phyloP scores from a whole-genome alignment of 1,284 basidiomycete genomes.

The Erythrobasidium hasegawianum region DNA sequence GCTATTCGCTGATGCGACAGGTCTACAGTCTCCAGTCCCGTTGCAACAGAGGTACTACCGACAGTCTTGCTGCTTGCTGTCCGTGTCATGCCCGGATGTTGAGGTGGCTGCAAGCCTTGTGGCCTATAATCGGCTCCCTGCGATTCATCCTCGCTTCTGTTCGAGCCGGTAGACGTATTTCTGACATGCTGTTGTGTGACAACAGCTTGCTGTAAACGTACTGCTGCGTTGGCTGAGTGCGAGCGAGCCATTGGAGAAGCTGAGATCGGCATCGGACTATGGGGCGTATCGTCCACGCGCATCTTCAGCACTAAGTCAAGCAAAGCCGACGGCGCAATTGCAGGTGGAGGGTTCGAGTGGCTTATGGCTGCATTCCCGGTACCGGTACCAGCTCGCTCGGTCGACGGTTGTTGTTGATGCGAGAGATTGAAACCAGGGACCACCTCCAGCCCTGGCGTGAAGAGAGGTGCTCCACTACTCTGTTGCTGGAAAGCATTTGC shows the following conservation, averaged over 20 bases:
- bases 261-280: not conserved
- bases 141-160: constrained; percentile 17
- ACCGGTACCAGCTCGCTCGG: not conserved
- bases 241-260: constrained; percentile 22
- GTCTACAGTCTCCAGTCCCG: constrained; percentile 62
- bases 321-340: constrained; percentile 20
- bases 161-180: constrained; percentile 29
- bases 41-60: not conserved
- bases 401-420: not conserved
- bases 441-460: not conserved
- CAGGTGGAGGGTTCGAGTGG: constrained; percentile 18
- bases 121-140: not conserved
- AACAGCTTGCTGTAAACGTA: constrained; percentile 19
- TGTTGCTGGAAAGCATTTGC: constrained; percentile 9
- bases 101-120: constrained; percentile 1
- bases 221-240: constrained; percentile 29
- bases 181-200: constrained; percentile 20
- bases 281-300: constrained; percentile 10
- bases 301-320: constrained; percentile 28
- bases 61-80: constrained; percentile 28
- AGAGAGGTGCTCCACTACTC: not conserved
- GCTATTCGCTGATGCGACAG: constrained; percentile 71
- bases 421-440: not conserved
- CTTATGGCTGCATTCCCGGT: not conserved
- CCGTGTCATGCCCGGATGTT: constrained; percentile 23